Conservation (phyloP, 495 filamentous ascomycete genomes). For the Tuber calosporum region DNA sequence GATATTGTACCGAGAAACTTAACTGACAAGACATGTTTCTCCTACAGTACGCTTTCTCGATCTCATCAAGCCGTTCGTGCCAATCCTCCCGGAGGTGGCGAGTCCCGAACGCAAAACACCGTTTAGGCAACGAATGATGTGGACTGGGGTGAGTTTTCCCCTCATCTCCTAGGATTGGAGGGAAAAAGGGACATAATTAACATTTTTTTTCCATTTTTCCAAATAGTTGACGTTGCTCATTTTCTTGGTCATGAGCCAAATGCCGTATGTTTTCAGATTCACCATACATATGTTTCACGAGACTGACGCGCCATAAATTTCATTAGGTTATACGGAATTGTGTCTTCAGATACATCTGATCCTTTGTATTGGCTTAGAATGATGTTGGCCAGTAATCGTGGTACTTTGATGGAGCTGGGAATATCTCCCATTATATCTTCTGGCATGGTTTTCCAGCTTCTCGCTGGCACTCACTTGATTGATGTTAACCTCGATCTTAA, state of each 20-base stretch:
- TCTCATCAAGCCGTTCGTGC: constrained; percentile 97
- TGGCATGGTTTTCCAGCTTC: constrained; percentile 99
- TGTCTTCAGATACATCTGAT: constrained; percentile 93
- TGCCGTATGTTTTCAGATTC: constrained; percentile 54
- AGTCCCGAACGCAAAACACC: constrained; percentile 92
- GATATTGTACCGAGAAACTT: constrained; percentile 32
- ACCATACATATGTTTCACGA: constrained; percentile 1
- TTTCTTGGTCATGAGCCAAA: constrained; percentile 99
- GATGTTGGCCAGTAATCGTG: constrained; percentile 99
- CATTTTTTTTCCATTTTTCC: constrained; percentile 10
- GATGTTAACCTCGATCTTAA: constrained; percentile 99
- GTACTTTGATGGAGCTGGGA: constrained; percentile 97
- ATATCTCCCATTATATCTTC: constrained; percentile 99
- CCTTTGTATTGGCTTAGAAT: constrained; percentile 99
- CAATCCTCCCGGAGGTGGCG: constrained; percentile 97
- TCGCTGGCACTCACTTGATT: constrained; percentile 98
- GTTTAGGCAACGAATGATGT: constrained; percentile 99
- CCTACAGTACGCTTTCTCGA: constrained; percentile 93
- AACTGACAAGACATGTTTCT: constrained; percentile 20
- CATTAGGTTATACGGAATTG: constrained; percentile 68
- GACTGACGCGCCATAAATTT: constrained; percentile 14
- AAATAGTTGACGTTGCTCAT: constrained; percentile 81
- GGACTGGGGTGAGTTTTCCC: constrained; percentile 67
- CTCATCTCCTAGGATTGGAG: not conserved
- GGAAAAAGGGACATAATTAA: constrained; percentile 42